These are phyloP conservation scores for Apiotrichum montevideense DNA, from an alignment of 1,284 basidiomycete species.

Conservation along the genomic window DNA sequence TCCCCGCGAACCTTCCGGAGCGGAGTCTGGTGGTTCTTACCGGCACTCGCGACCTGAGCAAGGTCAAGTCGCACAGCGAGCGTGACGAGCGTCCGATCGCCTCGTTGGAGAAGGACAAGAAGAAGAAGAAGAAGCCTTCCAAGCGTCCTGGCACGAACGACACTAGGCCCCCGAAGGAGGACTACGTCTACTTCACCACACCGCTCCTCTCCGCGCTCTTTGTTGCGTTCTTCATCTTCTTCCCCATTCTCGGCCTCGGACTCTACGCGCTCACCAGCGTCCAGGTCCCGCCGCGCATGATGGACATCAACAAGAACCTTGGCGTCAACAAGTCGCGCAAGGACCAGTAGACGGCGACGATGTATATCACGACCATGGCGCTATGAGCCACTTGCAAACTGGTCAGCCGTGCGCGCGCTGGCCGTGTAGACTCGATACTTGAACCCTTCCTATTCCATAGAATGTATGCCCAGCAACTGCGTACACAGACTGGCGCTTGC, in stretches of 20 bases:
- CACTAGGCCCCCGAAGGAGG: constrained; percentile 43
- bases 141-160: constrained; percentile 1
- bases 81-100: not conserved
- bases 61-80: constrained; percentile 19
- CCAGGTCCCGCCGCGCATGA: constrained; percentile 54
- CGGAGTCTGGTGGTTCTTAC: constrained; percentile 35
- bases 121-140: constrained; percentile 55
- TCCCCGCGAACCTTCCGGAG: constrained; percentile 17
- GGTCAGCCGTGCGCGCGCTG: no score
- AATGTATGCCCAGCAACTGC: no score
- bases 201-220: constrained; percentile 66
- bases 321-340: constrained; percentile 64
- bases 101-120: constrained; percentile 59
- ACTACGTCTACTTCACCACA: constrained; percentile 70
- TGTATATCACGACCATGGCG: no score
- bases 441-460: no score
- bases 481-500: no score
- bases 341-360: constrained; percentile 55
- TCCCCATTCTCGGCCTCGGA: constrained; percentile 64
- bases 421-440: no score
- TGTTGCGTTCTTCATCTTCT: constrained; percentile 61
- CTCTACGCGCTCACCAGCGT: constrained; percentile 66
- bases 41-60: constrained; percentile 23
- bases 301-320: constrained; percentile 41
- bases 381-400: no score